Percentiles rank a stretch among this genome's conserved stretches.
These are phyloP conservation scores for Erodium moschatum DNA, from an alignment of 441 rosid species.

Conservation along the genomic window DNA sequence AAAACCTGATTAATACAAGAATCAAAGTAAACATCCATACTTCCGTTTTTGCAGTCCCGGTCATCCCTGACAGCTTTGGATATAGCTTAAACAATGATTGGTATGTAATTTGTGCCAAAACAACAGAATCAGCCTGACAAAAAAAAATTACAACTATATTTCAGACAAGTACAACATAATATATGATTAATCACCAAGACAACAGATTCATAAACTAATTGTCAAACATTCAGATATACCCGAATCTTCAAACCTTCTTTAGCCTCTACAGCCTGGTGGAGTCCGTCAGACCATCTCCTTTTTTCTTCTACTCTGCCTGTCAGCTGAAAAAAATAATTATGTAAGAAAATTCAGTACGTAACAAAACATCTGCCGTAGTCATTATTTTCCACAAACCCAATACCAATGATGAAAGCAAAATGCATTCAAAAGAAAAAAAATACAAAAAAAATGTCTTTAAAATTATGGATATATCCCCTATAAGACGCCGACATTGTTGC, in stretches of 20 bases:
- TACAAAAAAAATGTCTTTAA: neutral
- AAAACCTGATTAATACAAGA: neutral
- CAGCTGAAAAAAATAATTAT: conserved; percentile 39
- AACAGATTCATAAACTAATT: conserved; percentile 19
- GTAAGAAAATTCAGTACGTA: neutral
- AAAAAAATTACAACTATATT: conserved; percentile 10
- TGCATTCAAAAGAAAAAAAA: neutral
- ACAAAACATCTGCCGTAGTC: neutral
- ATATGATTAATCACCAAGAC: conserved; percentile 5
- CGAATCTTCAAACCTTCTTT: conserved; percentile 89
- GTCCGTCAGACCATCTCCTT: conserved; percentile 94
- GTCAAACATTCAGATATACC: conserved; percentile 34
- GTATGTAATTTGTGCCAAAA: conserved; percentile 94
- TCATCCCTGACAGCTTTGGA: conserved; percentile 96
- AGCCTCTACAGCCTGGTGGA: conserved; percentile 97
- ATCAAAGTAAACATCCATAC: conserved; percentile 35
- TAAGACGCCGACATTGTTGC: neutral
- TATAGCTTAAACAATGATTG: conserved; percentile 95
- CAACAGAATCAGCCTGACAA: conserved; percentile 80
- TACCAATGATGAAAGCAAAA: neutral
- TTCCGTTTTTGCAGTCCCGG: conserved; percentile 98
- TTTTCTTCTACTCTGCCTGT: conserved; percentile 98
- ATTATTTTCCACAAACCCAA: neutral
- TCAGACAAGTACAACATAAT: conserved; percentile 15
- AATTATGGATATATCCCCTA: neutral